These are phyloP conservation scores for Sporothrix euskadiensis DNA, from an alignment of 2,329 filamentous ascomycete species.

Conservation along the genomic window DNA sequence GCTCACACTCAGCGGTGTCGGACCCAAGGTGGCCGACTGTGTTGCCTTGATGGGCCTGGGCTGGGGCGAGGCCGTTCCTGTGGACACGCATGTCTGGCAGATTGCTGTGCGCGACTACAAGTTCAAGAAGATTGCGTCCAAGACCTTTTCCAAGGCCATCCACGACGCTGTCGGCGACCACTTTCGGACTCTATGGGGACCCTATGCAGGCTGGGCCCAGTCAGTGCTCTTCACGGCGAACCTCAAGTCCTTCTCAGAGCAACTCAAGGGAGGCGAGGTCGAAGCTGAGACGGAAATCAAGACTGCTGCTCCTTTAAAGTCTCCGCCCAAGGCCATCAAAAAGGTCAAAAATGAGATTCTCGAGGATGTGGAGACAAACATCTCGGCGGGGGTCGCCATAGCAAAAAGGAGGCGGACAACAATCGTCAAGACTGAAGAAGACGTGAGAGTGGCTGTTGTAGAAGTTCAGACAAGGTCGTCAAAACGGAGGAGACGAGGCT, in stretches of 20 bases:
- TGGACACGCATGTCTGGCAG: constrained; percentile 98
- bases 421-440: background rate
- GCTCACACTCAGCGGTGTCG: constrained; percentile 79
- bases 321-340: background rate
- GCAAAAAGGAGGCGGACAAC: background rate
- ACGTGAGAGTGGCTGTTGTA: background rate
- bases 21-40: constrained; percentile 95
- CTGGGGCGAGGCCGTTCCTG: constrained; percentile 92
- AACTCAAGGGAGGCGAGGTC: constrained; percentile 38
- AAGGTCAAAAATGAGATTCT: background rate
- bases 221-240: constrained; percentile 96
- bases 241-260: constrained; percentile 77
- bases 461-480: background rate
- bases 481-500: constrained; percentile 1
- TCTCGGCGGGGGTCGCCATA: background rate
- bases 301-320: background rate
- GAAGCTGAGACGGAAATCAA: background rate
- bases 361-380: background rate
- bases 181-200: constrained; percentile 86
- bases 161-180: constrained; percentile 90
- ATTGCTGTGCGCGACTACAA: constrained; percentile 96
- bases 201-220: constrained; percentile 95
- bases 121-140: constrained; percentile 65
- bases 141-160: constrained; percentile 81
- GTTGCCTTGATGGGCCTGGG: constrained; percentile 94